Percentiles rank a stretch among this genome's conserved stretches.
Evolutionary conservation across 1,284 basidiomycete species (phyloP).

Genomic region (Cystobasidium slooffiae): DNA sequence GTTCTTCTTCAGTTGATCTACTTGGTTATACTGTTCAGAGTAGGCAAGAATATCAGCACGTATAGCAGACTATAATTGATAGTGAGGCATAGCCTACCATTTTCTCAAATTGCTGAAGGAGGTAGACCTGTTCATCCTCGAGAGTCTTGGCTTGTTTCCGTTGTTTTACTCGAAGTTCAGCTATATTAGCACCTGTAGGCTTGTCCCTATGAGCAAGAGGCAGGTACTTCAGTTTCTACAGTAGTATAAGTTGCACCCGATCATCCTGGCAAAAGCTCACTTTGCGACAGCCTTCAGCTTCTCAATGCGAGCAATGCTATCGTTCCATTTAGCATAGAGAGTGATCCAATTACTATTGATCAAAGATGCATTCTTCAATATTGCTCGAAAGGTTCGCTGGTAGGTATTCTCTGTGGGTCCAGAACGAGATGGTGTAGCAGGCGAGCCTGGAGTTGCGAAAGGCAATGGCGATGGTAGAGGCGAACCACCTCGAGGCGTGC

Average conservation of each 20-base stretch:
- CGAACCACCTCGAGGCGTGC: neutral
- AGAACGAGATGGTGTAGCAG: constrained; percentile 25
- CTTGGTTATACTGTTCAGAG: constrained; percentile 1
- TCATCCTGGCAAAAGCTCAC: neutral
- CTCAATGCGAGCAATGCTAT: constrained; percentile 7
- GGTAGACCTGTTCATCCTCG: constrained; percentile 27
- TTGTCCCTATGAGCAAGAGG: constrained; percentile 1
- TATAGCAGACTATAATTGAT: neutral
- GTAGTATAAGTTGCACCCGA: neutral
- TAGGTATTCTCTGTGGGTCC: constrained; percentile 28
- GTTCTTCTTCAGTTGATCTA: constrained; percentile 41
- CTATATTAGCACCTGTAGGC: neutral
- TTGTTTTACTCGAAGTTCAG: neutral
- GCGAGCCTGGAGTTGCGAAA: constrained; percentile 3
- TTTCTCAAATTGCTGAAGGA: constrained; percentile 30
- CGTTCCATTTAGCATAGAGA: neutral
- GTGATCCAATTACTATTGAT: constrained; percentile 26
- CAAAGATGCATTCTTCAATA: constrained; percentile 15
- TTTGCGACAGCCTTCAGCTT: neutral
- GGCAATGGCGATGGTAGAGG: constrained; percentile 7
- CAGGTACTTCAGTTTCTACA: neutral
- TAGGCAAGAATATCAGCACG: neutral
- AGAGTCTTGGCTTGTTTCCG: constrained; percentile 23
- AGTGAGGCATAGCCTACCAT: constrained; percentile 11
- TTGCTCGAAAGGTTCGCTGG: constrained; percentile 32